These are phyloP conservation scores for Peltaster fructicola DNA, from an alignment of 2,329 filamentous ascomycete species.

Conservation along the genomic window DNA sequence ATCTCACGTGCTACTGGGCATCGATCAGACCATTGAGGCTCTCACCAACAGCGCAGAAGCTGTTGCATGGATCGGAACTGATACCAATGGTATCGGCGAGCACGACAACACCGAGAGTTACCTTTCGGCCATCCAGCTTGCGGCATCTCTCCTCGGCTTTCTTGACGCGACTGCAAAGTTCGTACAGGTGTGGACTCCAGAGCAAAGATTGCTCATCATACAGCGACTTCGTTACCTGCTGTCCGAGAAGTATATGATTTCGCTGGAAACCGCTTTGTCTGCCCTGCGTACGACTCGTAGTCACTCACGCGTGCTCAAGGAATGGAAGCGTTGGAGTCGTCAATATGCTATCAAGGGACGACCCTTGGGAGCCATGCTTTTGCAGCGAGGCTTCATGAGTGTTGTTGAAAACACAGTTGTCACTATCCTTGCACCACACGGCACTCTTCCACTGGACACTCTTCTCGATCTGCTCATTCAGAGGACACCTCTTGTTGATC, in stretches of 20 bases:
- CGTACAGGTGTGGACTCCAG: conserved; percentile 62
- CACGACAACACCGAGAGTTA: conserved; percentile 5
- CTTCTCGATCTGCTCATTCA: conserved; percentile 20
- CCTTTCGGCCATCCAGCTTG: conserved; percentile 42
- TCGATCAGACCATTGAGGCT: conserved; percentile 55
- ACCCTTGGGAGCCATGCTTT: conserved; percentile 75
- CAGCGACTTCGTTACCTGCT: conserved; percentile 54
- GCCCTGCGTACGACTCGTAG: conserved; percentile 66
- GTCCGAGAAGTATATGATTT: conserved; percentile 68
- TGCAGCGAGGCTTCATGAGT: conserved; percentile 77
- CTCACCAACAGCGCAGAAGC: conserved; percentile 45
- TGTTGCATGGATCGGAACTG: conserved; percentile 21
- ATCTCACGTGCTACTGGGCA: conserved; percentile 44
- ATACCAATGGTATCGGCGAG: conserved; percentile 9
- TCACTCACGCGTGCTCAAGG: conserved; percentile 47
- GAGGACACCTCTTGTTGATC: conserved; percentile 6
- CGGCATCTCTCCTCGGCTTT: conserved; percentile 78
- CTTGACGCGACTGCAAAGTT: conserved; percentile 64
- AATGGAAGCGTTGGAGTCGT: conserved; percentile 76
- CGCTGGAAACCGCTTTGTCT: conserved; percentile 77
- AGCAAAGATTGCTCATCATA: conserved; percentile 56
- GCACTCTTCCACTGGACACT: conserved; percentile 6
- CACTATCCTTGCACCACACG: conserved; percentile 9
- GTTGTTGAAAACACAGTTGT: conserved; percentile 38
- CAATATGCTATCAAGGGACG: conserved; percentile 66